Evolutionary conservation across 148 eudicot species (phyloP).

Genomic region (Simmondsia chinensis): DNA sequence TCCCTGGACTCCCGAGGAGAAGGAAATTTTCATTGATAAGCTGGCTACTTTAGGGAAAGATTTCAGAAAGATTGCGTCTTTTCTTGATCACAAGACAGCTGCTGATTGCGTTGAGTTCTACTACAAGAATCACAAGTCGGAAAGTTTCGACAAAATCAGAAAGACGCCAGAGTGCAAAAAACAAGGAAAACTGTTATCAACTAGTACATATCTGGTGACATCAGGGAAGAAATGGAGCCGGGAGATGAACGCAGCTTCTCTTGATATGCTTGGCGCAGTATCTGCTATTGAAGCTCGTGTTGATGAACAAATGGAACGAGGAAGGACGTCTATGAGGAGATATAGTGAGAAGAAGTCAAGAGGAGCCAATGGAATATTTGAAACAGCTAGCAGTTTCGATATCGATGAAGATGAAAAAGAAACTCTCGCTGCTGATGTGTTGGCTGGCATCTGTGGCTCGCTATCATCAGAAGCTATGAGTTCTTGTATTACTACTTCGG

Average conservation of each 20-base stretch:
- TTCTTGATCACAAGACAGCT: constrained; percentile 69
- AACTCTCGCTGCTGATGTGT: constrained; percentile 77
- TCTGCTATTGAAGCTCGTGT: constrained; percentile 62
- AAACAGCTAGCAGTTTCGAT: constrained; percentile 38
- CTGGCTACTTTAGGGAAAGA: constrained; percentile 57
- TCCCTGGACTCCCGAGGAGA: constrained; percentile 74
- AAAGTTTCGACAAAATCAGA: constrained; percentile 44
- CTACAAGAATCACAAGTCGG: constrained; percentile 86
- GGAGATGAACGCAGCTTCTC: constrained; percentile 61
- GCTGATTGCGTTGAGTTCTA: constrained; percentile 90
- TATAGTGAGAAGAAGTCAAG: constrained; percentile 17
- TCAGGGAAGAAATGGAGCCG: constrained; percentile 60
- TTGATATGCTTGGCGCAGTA: constrained; percentile 69
- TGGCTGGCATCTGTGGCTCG: constrained; percentile 91
- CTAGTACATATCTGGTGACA: constrained; percentile 47
- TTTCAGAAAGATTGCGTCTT: constrained; percentile 67
- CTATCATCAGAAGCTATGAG: constrained; percentile 83
- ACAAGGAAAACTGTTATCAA: constrained; percentile 41
- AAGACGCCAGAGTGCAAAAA: constrained; percentile 37
- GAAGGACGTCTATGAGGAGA: constrained; percentile 20
- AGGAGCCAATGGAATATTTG: constrained; percentile 19
- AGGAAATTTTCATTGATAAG: constrained; percentile 65
- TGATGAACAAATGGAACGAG: constrained; percentile 31
- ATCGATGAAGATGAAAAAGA: constrained; percentile 53
- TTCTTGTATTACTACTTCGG: constrained; percentile 77